Evolutionary conservation across 108 stramenopile genomes (phyloP).

Genomic region (Stephanodiscus minutulus): DNA sequence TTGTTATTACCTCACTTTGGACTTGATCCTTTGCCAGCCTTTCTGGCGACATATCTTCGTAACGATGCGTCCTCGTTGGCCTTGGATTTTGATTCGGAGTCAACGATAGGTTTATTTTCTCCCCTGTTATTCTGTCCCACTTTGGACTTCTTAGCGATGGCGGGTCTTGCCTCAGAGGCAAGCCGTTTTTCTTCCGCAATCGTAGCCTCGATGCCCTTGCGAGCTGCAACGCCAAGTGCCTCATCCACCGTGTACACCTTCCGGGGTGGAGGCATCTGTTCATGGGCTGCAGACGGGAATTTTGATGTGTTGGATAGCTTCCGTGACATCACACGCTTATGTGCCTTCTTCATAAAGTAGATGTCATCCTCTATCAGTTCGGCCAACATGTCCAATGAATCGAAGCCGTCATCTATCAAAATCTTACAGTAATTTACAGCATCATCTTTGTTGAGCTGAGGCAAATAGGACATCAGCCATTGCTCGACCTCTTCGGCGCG

Average conservation of each 20-base stretch:
- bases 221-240: conserved; percentile 23
- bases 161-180: background rate
- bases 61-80: background rate
- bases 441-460: conserved; percentile 33
- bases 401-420: conserved; percentile 46
- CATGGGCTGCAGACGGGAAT: background rate
- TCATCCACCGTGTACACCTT: conserved; percentile 38
- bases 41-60: too few species aligned
- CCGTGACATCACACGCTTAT: conserved; percentile 26
- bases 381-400: conserved; percentile 40
- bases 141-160: background rate
- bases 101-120: background rate
- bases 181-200: conserved; percentile 17
- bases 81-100: background rate
- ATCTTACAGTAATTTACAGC: conserved; percentile 16
- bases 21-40: too few species aligned
- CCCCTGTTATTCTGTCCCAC: background rate
- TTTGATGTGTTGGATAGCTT: conserved; percentile 13
- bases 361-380: conserved; percentile 32
- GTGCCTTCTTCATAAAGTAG: conserved; percentile 49
- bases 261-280: background rate
- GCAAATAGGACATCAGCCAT: conserved; percentile 35
- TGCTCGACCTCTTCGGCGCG: conserved; percentile 14
- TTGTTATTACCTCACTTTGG: too few species aligned
- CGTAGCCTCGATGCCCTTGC: conserved; percentile 35